Percentiles rank a stretch among this genome's conserved stretches.
phyloP scores from a whole-genome alignment of 495 filamentous ascomycete genomes.

The Parathielavia hyrcaniae region DNA sequence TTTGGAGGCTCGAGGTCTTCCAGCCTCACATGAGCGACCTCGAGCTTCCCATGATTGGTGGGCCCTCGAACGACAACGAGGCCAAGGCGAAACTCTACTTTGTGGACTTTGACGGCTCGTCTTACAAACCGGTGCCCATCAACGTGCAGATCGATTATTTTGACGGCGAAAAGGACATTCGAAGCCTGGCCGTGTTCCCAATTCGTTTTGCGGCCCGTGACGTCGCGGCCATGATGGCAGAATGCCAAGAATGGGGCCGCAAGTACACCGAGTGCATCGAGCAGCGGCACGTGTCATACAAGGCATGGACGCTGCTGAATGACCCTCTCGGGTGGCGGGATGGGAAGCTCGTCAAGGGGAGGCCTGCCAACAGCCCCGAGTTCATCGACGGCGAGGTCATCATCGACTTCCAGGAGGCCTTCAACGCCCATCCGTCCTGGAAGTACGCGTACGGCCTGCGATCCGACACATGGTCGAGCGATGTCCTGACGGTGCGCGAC shows the following conservation, averaged over 20 bases:
- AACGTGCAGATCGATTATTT: background rate
- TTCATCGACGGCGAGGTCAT: constrained; percentile 1
- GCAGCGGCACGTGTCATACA: constrained; percentile 1
- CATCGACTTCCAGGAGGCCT: background rate
- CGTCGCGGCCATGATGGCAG: background rate
- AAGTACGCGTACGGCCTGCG: background rate
- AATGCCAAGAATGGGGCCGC: background rate
- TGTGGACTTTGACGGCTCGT: background rate
- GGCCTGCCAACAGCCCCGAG: background rate
- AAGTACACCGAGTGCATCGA: background rate
- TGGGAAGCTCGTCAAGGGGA: background rate
- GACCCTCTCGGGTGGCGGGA: background rate
- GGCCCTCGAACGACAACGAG: background rate
- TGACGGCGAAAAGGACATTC: constrained; percentile 1
- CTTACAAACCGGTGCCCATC: background rate
- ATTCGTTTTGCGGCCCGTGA: background rate
- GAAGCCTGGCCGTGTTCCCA: background rate
- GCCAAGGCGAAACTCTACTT: background rate
- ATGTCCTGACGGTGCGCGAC: background rate
- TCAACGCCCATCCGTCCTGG: background rate
- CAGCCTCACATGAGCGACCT: background rate
- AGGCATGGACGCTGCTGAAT: background rate
- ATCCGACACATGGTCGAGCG: background rate
- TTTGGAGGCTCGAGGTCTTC: background rate
- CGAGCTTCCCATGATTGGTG: background rate